Evolutionary conservation across 2,329 filamentous ascomycete species (phyloP).

Genomic region (Paecilomyces niveus): DNA sequence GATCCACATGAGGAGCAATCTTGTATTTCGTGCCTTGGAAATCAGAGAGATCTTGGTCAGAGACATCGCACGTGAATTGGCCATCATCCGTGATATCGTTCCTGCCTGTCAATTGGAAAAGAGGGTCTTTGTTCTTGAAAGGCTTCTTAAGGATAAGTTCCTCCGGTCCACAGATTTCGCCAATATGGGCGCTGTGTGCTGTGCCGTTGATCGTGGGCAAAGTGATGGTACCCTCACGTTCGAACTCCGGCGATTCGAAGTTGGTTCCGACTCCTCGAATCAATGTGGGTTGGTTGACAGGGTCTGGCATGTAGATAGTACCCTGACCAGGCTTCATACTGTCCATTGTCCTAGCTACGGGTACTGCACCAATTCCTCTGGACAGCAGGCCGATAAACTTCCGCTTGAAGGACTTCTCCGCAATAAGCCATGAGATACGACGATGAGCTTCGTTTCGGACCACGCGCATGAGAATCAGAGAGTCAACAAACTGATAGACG

Average conservation of each 20-base stretch:
- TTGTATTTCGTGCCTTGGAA: conserved; percentile 79
- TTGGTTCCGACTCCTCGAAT: conserved; percentile 73
- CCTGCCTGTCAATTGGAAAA: conserved; percentile 75
- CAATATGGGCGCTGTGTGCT: conserved; percentile 75
- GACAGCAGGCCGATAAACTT: conserved; percentile 84
- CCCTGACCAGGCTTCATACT: conserved; percentile 72
- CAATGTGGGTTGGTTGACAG: conserved; percentile 73
- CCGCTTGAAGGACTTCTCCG: conserved; percentile 88
- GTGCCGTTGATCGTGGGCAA: conserved; percentile 76
- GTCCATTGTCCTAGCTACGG: conserved; percentile 90
- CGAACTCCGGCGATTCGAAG: conserved; percentile 65
- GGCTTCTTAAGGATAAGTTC: conserved; percentile 81
- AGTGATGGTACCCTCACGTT: conserved; percentile 76
- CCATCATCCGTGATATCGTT: conserved; percentile 64
- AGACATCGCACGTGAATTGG: conserved; percentile 50
- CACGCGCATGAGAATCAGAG: conserved; percentile 84
- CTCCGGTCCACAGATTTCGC: conserved; percentile 69
- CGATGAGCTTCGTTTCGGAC: conserved; percentile 80
- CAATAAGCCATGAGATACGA: conserved; percentile 85
- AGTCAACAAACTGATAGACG: conserved; percentile 73
- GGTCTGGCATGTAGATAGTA: conserved; percentile 81
- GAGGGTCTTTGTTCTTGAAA: conserved; percentile 68
- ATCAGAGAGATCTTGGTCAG: conserved; percentile 45
- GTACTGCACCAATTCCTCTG: conserved; percentile 76
- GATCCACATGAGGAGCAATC: conserved; percentile 85